Base-by-base conservation (phyloP, 495 filamentous ascomycete species). In the Tirmania nivea region DNA sequence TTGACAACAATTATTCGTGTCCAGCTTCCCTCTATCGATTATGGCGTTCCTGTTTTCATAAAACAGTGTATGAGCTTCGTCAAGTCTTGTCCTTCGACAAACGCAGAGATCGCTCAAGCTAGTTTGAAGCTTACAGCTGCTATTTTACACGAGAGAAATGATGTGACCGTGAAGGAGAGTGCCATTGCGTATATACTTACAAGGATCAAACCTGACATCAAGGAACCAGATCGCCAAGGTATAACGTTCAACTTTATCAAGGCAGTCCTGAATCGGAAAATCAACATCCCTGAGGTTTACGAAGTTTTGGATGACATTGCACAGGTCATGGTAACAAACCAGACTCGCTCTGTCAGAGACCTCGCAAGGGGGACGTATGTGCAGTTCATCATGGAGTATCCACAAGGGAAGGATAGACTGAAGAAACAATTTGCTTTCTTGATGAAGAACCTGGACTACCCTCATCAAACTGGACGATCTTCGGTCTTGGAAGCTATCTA, bases 271-370 rank as follows among this genome's bases (percentile, higher is more conserved):
- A 78, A 80, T 20, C 74, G 86, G 21, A 93, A 84, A 65, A 71
- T 94, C 50, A 72, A 93, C 53, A 86, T 92, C 49, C 76, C 87
- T 1, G 78, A 83, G 49, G 78, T 96, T 50, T 97, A 96, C 65
- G 88, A 96, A 59, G 78, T 83, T 12, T 75, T 93, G 51, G 90
- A 97, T 61, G 75, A 80, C 57, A 79, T 95, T 35, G 83, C 84
- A 21, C 77, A 73, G n/a, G 80, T 96, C 67, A 94, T 96, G 88
- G 84, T 97, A 54, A 94, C 83, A 21, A 95, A 94, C 65, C 82
- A 93, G 54, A 86, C 86, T 57, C 79, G 81, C 59, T 77, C 79
- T 56, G 83, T 88, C 3, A 75, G 89, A 45, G 87, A 94, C 60
- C 68, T 89, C 35, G 88, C 89, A 16, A 77, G 92, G 34, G 84